Conservation (phyloP, 148 eudicot genomes). For the Drosera capensis region DNA sequence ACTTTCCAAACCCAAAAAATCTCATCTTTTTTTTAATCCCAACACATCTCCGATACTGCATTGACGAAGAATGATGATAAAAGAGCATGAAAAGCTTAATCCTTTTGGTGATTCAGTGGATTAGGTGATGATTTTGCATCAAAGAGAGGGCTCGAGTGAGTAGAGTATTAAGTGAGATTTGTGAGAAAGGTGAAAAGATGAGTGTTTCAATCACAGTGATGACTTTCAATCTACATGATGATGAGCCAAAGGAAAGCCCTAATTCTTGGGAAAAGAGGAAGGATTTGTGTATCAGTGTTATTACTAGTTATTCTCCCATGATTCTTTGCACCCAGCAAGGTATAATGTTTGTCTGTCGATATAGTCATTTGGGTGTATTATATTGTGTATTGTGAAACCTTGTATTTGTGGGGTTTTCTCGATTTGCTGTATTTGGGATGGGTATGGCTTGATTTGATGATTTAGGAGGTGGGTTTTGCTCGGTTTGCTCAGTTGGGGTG, state of each 20-base stretch:
- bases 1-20: no score
- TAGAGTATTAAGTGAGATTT: no score
- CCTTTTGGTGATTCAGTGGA: no score
- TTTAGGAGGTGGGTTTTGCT: background rate
- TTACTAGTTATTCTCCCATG: constrained; percentile 83
- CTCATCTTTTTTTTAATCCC: no score
- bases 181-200: constrained; percentile 21
- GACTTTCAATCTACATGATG: constrained; percentile 91
- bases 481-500: background rate
- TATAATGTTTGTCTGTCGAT: constrained; percentile 4
- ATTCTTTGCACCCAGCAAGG: constrained; percentile 96
- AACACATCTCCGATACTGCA: no score
- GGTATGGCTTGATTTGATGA: constrained; percentile 6
- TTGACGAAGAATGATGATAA: no score
- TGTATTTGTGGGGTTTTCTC: background rate
- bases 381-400: constrained; percentile 7
- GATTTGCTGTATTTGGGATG: constrained; percentile 3
- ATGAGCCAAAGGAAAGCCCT: constrained; percentile 61
- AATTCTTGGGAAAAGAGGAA: constrained; percentile 92
- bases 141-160: no score
- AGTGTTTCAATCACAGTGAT: constrained; percentile 74
- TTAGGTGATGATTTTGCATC: no score
- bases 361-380: background rate
- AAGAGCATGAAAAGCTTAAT: no score
- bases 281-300: constrained; percentile 74